These are phyloP conservation scores for Coriolopsis trogii DNA, from an alignment of 1,284 basidiomycete species.

Conservation along the genomic window DNA sequence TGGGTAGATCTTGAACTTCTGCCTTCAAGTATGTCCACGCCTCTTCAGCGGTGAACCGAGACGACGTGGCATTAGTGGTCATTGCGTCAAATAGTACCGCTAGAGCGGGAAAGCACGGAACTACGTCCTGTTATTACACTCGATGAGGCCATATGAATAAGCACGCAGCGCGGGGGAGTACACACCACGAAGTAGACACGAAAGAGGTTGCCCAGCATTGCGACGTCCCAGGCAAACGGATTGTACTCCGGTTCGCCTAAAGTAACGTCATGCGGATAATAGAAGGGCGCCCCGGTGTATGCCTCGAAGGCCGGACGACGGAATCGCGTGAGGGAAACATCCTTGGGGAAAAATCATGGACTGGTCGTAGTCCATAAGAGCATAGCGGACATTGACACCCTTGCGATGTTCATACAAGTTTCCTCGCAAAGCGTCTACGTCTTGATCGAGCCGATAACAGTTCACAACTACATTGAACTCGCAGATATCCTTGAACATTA, in stretches of 20 bases:
- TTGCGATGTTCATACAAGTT: conserved; percentile 5
- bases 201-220: conserved; percentile 10
- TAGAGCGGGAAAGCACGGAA: not conserved
- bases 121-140: not conserved
- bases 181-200: conserved; percentile 8
- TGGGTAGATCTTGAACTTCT: too few relatives aligned
- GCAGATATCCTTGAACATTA: conserved; percentile 1
- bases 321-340: conserved; percentile 1
- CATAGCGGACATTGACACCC: not conserved
- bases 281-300: not conserved
- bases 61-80: conserved; percentile 2
- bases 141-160: not conserved
- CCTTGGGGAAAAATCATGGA: conserved; percentile 6
- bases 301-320: conserved; percentile 4
- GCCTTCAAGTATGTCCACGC: too few relatives aligned
- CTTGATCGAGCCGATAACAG: not conserved
- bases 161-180: not conserved
- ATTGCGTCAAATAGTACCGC: conserved; percentile 14
- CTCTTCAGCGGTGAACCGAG: conserved; percentile 8
- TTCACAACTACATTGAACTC: conserved; percentile 3
- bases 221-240: conserved; percentile 21
- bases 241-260: conserved; percentile 11
- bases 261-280: conserved; percentile 2
- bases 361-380: conserved; percentile 17
- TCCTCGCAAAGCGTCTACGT: not conserved